Evolutionary conservation across 2,329 filamentous ascomycete genomes (phyloP), one percentile per base, ranked within the genome.

Genomic region (Colletotrichum lindemuthianum): DNA sequence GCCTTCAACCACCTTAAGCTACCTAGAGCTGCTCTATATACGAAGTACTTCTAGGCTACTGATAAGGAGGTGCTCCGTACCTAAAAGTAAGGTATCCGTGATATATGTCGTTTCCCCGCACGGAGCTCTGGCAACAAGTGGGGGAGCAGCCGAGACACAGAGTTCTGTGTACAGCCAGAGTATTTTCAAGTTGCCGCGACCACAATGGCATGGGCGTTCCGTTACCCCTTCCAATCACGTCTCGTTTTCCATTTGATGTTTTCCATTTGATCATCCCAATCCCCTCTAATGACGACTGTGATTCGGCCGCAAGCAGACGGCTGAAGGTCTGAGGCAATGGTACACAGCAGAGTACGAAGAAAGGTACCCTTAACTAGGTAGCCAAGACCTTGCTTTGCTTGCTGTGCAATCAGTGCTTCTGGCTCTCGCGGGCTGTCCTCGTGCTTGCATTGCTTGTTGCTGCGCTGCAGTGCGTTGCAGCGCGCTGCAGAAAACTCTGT

Each of bases 221-320:
- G 34, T 52, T 56, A 65, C 12, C 61, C 61, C 61, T 65, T 61
- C 61, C 61, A 65, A 65, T 65, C 61, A 61, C 16, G 39, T n/a
- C 9, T 54, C 49, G 36, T 51, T 52, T n/a, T n/a, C n/a, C 15
- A 24, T 6, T 52, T 41, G 43, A 51, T 32, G 34, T 41, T 52
- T 32, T 15, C 51, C n/a, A n/a, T n/a, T n/a, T n/a, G n/a, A n/a
- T n/a, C 40, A 47, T 50, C 45, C 34, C 44, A 37, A 47, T 41
- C 61, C 52, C 51, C 60, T 50, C 34, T 47, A 40, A 60, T 34
- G 51, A 37, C 40, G 40, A 44, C 44, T 34, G 15, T n/a, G 61
- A 64, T 60, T 60, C 47, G 50, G 24, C 61, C 57, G 61, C 58
- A 65, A 65, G 37, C 58, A 57, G 58, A 12, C 39, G 44, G 36